Evolutionary conservation across 352 stramenopile genomes (phyloP), one percentile per base, ranked within the genome.

Genomic region (Phytophthora meadii): DNA sequence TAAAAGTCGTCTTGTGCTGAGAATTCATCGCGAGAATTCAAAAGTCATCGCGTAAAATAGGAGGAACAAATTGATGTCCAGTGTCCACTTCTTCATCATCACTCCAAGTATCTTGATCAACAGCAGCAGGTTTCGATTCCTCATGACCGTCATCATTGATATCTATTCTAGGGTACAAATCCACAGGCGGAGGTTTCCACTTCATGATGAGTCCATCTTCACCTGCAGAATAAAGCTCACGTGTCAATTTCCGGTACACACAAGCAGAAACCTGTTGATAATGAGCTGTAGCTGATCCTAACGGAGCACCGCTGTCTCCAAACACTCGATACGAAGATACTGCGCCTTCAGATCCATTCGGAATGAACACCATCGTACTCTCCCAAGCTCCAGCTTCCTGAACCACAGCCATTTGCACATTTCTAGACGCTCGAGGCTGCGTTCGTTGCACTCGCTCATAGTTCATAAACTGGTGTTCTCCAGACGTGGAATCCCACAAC

Each of bases 171-270:
- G 68, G 55, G 52, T 78, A 69, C 2, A 86, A 65, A 17, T 74
- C 52, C 4, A 79, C 55, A 3, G 62, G 45, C 6, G 61, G 54
- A 0, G 82, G 73, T 15, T 64, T 84, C 85, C 85, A 93, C 55
- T 81, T 82, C 77, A 89, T 88, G 54, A 93, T 90, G 17, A 92
- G 59, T 2, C 83, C 85, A 54, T 92, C 82, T 59, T 82, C 70
- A 4, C 79, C 83, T 36, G 77, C 74, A 3, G 81, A 89, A 37
- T 80, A 88, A 1, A 93, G 54, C 46, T 93, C 82, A 17, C 81
- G 72, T 4, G 61, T 71, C 4, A 74, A 59, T 37, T 74, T 76
- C 0, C 85, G 77, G 36, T 93, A 92, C 9, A 88, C 59, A 54
- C 85, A 93, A 8, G 63, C 73, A 12, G 74, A 79, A 11, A 91